Evolutionary conservation across 164 flowering plant species (phyloP).

Genomic region (Pachysandra terminalis): DNA sequence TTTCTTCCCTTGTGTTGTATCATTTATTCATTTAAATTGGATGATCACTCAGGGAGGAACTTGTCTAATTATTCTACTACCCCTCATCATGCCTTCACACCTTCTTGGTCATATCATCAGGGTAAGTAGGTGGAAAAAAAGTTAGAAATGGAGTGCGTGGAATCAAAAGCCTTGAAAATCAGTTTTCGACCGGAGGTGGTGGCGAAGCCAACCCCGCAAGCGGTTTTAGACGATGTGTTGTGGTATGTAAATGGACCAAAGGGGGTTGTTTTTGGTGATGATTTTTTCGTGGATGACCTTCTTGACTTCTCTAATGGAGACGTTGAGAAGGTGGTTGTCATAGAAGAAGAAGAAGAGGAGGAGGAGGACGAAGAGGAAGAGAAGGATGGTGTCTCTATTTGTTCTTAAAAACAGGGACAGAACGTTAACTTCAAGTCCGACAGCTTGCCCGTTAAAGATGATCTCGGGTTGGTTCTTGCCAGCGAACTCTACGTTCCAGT

Average conservation of each 20-base stretch:
- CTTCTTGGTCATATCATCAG: no score
- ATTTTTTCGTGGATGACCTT: conserved; percentile 63
- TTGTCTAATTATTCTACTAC: no score
- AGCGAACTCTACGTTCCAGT: conserved; percentile 57
- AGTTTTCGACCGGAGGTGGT: conserved; percentile 42
- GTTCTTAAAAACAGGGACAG: conserved; percentile 19
- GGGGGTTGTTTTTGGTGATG: conserved; percentile 39
- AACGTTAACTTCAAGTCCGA: conserved; percentile 24
- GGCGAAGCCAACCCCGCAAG: conserved; percentile 26
- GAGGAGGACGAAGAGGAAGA: conserved; percentile 20
- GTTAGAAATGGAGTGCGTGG: conserved; percentile 48
- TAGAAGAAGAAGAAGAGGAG: no score
- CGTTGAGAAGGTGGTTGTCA: no score
- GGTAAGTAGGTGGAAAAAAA: no score
- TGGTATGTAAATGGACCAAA: conserved; percentile 11
- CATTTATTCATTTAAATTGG: neutral
- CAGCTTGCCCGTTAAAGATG: conserved; percentile 17
- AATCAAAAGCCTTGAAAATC: no score
- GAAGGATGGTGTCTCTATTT: conserved; percentile 11
- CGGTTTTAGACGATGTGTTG: conserved; percentile 26
- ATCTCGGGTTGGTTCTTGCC: conserved; percentile 25
- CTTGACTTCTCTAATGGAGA: conserved; percentile 60
- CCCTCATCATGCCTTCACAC: no score
- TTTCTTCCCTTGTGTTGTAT: no score
- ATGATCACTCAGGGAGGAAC: no score